Evolutionary conservation across 2,329 filamentous ascomycete genomes (phyloP).

Genomic region (Scortechinia acanthostroma): DNA sequence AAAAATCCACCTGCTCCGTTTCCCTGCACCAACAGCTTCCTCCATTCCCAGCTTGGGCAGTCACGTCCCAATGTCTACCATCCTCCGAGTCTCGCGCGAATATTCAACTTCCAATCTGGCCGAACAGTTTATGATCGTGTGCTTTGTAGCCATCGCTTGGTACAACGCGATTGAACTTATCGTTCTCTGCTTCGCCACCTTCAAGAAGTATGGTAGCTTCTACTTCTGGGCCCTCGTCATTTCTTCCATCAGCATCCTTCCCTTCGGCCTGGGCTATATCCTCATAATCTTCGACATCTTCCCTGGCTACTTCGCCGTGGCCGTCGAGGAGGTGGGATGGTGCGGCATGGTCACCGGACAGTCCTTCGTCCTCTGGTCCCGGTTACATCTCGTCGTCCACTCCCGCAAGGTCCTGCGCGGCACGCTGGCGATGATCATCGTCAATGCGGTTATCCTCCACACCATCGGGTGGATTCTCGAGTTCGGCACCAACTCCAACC

Average conservation of each 20-base stretch:
- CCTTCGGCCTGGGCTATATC: conserved; percentile 24
- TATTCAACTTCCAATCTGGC: no score
- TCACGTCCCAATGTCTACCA: no score
- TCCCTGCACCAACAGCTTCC: no score
- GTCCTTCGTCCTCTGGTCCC: conserved; percentile 47
- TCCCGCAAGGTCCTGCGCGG: conserved; percentile 34
- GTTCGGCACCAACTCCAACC: conserved; percentile 30
- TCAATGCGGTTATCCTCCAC: conserved; percentile 42
- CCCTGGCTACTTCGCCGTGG: conserved; percentile 12
- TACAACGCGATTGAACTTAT: conserved; percentile 6
- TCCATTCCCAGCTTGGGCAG: no score
- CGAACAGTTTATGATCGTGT: no score
- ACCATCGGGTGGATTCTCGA: conserved; percentile 40
- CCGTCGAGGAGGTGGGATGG: conserved; percentile 40
- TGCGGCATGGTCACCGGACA: conserved; percentile 50
- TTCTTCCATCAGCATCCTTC: conserved; percentile 5
- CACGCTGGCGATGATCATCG: conserved; percentile 47
- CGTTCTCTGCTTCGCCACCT: conserved; percentile 6
- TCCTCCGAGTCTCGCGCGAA: no score
- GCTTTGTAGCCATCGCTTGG: conserved; percentile 7
- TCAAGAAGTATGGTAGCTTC: conserved; percentile 5
- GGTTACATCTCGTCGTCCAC: conserved; percentile 48
- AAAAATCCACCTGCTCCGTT: no score
- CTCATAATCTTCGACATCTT: conserved; percentile 30
- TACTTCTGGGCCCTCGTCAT: conserved; percentile 7